Percentiles rank a stretch among this genome's conserved stretches.
These are phyloP conservation scores for Neurospora pannonica DNA, from an alignment of 495 filamentous ascomycete species.

Conservation along the genomic window DNA sequence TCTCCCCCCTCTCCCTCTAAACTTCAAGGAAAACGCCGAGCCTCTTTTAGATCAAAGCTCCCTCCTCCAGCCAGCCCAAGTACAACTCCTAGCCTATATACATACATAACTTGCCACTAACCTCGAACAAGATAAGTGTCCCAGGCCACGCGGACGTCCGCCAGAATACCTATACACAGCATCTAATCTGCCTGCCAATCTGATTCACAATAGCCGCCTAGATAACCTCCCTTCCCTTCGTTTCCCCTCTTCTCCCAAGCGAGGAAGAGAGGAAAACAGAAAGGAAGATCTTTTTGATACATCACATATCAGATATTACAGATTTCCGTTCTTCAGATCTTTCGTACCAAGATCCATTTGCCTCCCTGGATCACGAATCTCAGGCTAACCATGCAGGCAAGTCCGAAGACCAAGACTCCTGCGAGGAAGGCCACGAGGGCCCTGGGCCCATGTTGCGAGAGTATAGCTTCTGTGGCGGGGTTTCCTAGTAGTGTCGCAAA, in stretches of 20 bases:
- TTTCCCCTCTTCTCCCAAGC: background rate
- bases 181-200: background rate
- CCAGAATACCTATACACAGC: background rate
- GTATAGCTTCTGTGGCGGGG: slow-evolving; percentile 14
- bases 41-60: background rate
- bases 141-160: background rate
- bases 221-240: background rate
- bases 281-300: background rate
- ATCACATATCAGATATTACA: background rate
- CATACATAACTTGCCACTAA: background rate
- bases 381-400: slow-evolving; percentile 2
- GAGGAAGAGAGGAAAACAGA: background rate
- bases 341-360: background rate
- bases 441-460: slow-evolving; percentile 4
- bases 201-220: background rate
- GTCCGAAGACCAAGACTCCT: slow-evolving; percentile 11
- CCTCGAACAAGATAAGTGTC: background rate
- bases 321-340: background rate
- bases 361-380: background rate
- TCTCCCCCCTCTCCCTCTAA: background rate
- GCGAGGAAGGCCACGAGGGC: slow-evolving; percentile 19
- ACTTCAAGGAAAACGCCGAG: background rate
- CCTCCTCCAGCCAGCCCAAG: background rate
- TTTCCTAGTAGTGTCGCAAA: slow-evolving; percentile 20
- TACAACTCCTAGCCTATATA: background rate